Conservation (phyloP, 192 early-diverging fungal genomes). For the Pilaira anomala region DNA sequence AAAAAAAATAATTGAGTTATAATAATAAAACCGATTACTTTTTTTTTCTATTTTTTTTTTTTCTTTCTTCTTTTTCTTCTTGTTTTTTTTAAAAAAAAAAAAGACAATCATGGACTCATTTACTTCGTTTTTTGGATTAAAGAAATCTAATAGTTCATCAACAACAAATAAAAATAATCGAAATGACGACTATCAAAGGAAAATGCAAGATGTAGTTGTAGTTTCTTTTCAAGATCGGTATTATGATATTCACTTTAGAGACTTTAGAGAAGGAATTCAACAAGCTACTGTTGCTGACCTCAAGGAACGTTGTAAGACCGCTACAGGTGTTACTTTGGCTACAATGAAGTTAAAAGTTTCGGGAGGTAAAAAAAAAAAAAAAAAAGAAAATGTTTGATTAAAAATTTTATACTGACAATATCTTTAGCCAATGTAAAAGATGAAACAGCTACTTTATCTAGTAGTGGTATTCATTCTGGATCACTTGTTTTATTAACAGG, state of each 20-base stretch:
- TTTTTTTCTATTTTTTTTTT: not conserved
- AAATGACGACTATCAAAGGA: not conserved
- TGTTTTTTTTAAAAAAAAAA: not conserved
- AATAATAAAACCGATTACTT: not conserved
- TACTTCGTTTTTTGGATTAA: conserved; percentile 15
- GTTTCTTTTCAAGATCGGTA: conserved; percentile 1
- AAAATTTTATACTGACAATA: not conserved
- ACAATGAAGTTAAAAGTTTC: conserved; percentile 72
- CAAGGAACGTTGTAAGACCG: conserved; percentile 65
- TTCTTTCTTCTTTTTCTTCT: not conserved
- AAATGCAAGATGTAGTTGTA: conserved; percentile 12
- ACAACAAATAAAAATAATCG: not conserved
- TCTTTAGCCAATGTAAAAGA: conserved; percentile 69
- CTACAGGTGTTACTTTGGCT: conserved; percentile 72
- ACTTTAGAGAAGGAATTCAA: conserved; percentile 24
- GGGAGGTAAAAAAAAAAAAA: conserved; percentile 55
- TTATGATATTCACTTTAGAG: conserved; percentile 22
- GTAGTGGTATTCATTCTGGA: conserved; percentile 71
- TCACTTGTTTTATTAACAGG: conserved; percentile 75
- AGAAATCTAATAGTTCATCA: conserved; percentile 2
- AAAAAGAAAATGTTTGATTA: not conserved
- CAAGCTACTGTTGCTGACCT: conserved; percentile 68
- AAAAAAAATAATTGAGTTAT: too few species aligned
- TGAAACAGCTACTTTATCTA: conserved; percentile 58
- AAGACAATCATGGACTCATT: conserved; percentile 16